These are phyloP conservation scores for Barnettozyma sucrosica DNA, from an alignment of 805 yeast genomes.

Conservation along the genomic window DNA sequence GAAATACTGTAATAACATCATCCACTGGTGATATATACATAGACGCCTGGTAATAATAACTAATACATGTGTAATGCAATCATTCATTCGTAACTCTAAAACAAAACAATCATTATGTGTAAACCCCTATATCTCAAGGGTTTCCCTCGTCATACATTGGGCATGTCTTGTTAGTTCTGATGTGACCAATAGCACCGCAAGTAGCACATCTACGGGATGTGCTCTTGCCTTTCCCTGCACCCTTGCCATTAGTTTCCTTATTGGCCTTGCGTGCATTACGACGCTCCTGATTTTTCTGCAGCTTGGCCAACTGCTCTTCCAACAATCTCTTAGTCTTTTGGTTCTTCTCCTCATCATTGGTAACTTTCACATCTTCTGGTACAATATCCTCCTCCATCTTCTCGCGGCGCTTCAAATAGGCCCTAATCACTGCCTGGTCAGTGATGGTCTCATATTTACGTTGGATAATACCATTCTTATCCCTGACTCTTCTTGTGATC, in stretches of 20 bases:
- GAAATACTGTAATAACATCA: slow-evolving; percentile 21
- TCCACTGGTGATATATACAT: slow-evolving; percentile 19
- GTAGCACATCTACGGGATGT: slow-evolving; percentile 81
- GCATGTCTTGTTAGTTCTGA: slow-evolving; percentile 81
- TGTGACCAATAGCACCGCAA: slow-evolving; percentile 94
- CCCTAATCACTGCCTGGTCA: slow-evolving; percentile 83
- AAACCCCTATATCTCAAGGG: slow-evolving; percentile 7
- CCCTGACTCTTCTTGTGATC: slow-evolving; percentile 75
- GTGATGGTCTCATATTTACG: slow-evolving; percentile 70
- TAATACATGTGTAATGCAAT: neutral
- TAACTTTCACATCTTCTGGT: slow-evolving; percentile 67
- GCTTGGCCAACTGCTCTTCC: slow-evolving; percentile 76
- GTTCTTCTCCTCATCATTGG: slow-evolving; percentile 81
- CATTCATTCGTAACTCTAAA: neutral
- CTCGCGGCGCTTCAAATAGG: slow-evolving; percentile 71
- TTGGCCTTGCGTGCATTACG: slow-evolving; percentile 51
- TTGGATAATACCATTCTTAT: slow-evolving; percentile 80
- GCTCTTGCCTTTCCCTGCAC: slow-evolving; percentile 29
- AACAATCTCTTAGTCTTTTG: slow-evolving; percentile 68
- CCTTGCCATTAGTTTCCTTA: slow-evolving; percentile 32
- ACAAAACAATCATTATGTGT: neutral
- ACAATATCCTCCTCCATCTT: slow-evolving; percentile 58
- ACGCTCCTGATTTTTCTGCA: slow-evolving; percentile 70
- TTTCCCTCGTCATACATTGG: slow-evolving; percentile 66
- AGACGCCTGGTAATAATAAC: neutral